Evolutionary conservation across 345 rosid species (phyloP).

Genomic region (Camelina sativa): DNA sequence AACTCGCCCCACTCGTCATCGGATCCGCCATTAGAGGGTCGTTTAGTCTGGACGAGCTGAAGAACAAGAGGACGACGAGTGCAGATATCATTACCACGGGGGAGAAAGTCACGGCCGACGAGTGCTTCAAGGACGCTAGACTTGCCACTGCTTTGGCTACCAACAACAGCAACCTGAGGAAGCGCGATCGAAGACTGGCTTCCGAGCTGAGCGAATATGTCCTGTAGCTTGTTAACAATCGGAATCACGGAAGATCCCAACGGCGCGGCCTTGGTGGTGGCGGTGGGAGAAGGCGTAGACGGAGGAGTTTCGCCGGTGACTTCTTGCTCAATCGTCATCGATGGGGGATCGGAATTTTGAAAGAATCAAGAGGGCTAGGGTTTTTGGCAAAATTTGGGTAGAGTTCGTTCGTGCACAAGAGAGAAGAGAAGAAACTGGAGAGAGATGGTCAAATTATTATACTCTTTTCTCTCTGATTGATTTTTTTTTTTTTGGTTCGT

Average conservation of each 20-base stretch:
- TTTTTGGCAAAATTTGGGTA: slow-evolving; percentile 10
- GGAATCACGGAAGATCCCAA: slow-evolving; percentile 94
- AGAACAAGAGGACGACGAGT: slow-evolving; percentile 97
- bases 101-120: slow-evolving; percentile 96
- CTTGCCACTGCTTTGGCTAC: slow-evolving; percentile 99
- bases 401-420: slow-evolving; percentile 30
- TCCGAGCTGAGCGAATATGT: slow-evolving; percentile 94
- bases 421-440: slow-evolving; percentile 9
- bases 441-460: slow-evolving; percentile 26
- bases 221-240: slow-evolving; percentile 90
- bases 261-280: slow-evolving; percentile 49
- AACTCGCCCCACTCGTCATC: slow-evolving; percentile 99
- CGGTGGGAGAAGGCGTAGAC: slow-evolving; percentile 44
- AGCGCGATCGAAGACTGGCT: slow-evolving; percentile 89
- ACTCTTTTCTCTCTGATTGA: neutral
- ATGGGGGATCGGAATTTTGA: slow-evolving; percentile 21
- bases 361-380: slow-evolving; percentile 12
- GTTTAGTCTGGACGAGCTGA: slow-evolving; percentile 87
- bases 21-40: slow-evolving; percentile 57
- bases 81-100: slow-evolving; percentile 90
- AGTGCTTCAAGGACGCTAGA: slow-evolving; percentile 97
- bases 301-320: slow-evolving; percentile 31
- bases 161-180: slow-evolving; percentile 98
- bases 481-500: neutral
- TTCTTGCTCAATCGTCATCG: slow-evolving; percentile 41